Conservation (phyloP, 768 basidiomycete species). For the Boletales sp. region DNA sequence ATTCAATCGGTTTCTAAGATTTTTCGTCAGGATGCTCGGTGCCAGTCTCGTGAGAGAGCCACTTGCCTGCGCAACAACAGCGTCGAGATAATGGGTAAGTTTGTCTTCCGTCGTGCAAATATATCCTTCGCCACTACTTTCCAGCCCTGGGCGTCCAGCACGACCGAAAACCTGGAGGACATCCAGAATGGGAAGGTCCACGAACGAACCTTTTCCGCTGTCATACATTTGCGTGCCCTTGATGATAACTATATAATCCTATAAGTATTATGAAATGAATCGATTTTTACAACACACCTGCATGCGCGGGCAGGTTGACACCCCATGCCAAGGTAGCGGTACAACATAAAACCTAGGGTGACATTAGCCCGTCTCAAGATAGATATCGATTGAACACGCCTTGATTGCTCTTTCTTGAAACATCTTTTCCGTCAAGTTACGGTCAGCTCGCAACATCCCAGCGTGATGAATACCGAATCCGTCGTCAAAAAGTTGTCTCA, state of each 20-base stretch:
- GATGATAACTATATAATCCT: conserved; percentile 65
- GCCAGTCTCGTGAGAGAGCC: neutral
- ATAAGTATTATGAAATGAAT: conserved; percentile 4
- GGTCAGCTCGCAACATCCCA: conserved; percentile 91
- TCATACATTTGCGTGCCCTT: conserved; percentile 98
- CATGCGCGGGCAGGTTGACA: conserved; percentile 97
- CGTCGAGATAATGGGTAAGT: conserved; percentile 84
- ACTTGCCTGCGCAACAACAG: conserved; percentile 79
- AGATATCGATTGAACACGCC: conserved; percentile 38
- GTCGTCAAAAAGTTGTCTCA: conserved; percentile 88
- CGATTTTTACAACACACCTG: conserved; percentile 48
- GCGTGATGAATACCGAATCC: conserved; percentile 99
- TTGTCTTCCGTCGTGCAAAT: conserved; percentile 96
- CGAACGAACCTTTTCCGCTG: conserved; percentile 82
- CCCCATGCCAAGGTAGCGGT: conserved; percentile 99
- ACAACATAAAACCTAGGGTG: conserved; percentile 84
- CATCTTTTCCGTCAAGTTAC: conserved; percentile 93
- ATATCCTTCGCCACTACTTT: conserved; percentile 93
- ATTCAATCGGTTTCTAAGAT: conserved; percentile 88
- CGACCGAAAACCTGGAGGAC: conserved; percentile 97
- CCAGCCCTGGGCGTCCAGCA: conserved; percentile 84
- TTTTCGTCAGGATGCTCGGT: neutral
- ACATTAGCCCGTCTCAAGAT: neutral
- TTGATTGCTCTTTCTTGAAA: conserved; percentile 91
- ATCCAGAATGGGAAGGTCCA: conserved; percentile 90